A percentile compares a stretch with the other conserved stretches of the same genome.
phyloP scores from a whole-genome alignment of 768 basidiomycete species.

The Mycena venus region DNA sequence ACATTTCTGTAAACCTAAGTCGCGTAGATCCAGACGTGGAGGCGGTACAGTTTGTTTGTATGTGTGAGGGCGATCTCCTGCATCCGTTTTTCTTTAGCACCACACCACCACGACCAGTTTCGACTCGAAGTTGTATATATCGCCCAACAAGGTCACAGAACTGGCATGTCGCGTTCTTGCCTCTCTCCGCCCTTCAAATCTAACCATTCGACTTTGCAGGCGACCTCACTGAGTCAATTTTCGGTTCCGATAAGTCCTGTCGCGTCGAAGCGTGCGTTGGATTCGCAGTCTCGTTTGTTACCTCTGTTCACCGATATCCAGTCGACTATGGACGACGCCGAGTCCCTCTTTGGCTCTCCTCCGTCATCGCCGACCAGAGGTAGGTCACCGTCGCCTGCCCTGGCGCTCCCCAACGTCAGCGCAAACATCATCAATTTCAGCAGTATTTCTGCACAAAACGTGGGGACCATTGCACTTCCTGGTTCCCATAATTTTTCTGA shows the following conservation, averaged over 20 bases:
- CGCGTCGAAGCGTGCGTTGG: constrained; percentile 15
- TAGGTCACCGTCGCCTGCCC: constrained; percentile 77
- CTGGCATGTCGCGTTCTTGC: constrained; percentile 2
- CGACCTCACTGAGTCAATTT: constrained; percentile 9
- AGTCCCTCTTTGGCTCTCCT: constrained; percentile 88
- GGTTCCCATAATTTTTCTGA: constrained; percentile 92
- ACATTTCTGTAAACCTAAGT: too few relatives aligned
- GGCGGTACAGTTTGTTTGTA: neutral
- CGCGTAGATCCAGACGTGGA: too few relatives aligned
- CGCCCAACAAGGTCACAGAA: neutral
- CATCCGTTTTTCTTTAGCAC: neutral
- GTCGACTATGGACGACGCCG: constrained; percentile 60
- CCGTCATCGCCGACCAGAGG: constrained; percentile 77
- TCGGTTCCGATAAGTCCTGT: constrained; percentile 15
- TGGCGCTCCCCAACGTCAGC: constrained; percentile 67
- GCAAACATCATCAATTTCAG: constrained; percentile 24
- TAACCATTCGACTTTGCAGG: constrained; percentile 1
- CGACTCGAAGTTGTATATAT: neutral
- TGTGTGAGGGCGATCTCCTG: neutral
- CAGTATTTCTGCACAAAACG: constrained; percentile 76
- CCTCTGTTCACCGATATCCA: constrained; percentile 13
- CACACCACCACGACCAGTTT: neutral
- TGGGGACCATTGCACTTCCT: constrained; percentile 99
- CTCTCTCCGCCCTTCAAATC: neutral
- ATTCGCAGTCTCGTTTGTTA: neutral